Percentiles rank a stretch among this genome's conserved stretches.
Conservation (phyloP, 116 monocot species). For the Posidonia oceanica region DNA sequence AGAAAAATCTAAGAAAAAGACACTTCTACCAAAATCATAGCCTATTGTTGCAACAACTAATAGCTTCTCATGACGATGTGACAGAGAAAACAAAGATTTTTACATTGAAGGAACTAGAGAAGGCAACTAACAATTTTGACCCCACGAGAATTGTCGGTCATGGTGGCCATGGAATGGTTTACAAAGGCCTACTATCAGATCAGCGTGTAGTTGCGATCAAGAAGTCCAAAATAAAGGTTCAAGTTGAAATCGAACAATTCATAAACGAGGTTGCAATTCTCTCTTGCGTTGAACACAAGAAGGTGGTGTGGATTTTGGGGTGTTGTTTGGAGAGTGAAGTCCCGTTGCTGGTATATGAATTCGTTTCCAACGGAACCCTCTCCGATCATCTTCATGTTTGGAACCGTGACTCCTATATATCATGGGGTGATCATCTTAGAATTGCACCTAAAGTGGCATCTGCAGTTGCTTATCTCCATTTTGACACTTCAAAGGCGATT, state of each 20-base stretch:
- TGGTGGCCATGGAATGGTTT: constrained; percentile 7
- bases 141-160: not conserved
- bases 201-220: constrained; percentile 6
- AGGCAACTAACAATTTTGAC: constrained; percentile 7
- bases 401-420: not conserved
- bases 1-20: not conserved
- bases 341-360: constrained; percentile 11
- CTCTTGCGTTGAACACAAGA: constrained; percentile 3
- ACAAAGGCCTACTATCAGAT: constrained; percentile 4
- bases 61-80: not conserved
- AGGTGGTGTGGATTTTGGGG: constrained; percentile 6
- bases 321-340: constrained; percentile 8
- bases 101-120: constrained; percentile 3
- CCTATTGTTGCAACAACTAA: constrained; percentile 1
- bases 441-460: constrained; percentile 11
- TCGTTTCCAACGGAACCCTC: constrained; percentile 5
- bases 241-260: constrained; percentile 2
- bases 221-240: not conserved
- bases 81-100: constrained; percentile 6
- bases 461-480: constrained; percentile 19
- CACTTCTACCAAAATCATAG: constrained; percentile 2
- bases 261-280: constrained; percentile 5
- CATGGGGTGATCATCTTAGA: constrained; percentile 12
- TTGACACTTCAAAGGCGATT: constrained; percentile 2
- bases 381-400: not conserved